Conservation (phyloP, 345 rosid species). For the Eucalyptus pauciflora region DNA sequence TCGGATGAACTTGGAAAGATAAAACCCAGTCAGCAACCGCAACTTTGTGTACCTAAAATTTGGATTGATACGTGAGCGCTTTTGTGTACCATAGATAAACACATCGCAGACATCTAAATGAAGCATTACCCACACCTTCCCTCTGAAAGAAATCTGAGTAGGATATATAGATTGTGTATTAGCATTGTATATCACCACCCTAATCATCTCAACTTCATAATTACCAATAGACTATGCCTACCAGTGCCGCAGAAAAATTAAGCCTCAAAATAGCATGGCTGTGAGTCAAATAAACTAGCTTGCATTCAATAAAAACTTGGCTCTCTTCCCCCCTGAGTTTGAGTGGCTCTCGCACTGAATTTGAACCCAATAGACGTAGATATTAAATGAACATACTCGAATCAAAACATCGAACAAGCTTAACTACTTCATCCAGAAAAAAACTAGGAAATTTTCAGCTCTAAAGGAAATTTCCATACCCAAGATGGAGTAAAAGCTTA, state of each 20-base stretch:
- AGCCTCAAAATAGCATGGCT: background rate
- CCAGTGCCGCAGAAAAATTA: background rate
- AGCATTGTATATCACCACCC: background rate
- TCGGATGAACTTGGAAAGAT: conserved; percentile 61
- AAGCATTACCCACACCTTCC: background rate
- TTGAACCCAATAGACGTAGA: background rate
- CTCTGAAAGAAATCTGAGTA: background rate
- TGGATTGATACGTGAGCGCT: background rate
- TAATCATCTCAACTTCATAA: background rate
- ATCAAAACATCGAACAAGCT: background rate
- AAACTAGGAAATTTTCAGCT: background rate
- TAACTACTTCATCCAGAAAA: background rate
- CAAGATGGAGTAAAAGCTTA: background rate
- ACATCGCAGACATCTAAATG: background rate
- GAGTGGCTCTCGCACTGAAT: background rate
- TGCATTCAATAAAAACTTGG: background rate
- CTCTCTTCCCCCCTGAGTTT: background rate
- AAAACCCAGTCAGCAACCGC: conserved; percentile 64
- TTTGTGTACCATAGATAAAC: background rate
- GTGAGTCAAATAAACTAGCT: background rate
- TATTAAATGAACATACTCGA: background rate
- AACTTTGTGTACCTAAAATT: conserved; percentile 26
- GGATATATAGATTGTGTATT: background rate
- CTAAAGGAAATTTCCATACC: background rate
- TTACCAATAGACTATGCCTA: background rate